phyloP scores from a whole-genome alignment of 352 stramenopile species.

The Phytophthora multivora region DNA sequence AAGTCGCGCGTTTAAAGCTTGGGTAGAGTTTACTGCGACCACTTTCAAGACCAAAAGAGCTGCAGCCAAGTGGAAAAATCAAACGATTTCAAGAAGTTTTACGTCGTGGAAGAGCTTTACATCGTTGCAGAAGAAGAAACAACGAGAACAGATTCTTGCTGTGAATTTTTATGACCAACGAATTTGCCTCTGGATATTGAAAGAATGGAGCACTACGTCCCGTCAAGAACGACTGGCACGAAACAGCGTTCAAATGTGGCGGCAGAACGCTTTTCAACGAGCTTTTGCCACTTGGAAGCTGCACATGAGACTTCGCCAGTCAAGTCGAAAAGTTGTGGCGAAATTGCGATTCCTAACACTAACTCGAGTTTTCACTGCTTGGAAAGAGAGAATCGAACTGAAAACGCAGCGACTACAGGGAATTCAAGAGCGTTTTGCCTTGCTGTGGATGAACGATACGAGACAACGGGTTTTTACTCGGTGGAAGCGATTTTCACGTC shows the following conservation, averaged over 20 bases:
- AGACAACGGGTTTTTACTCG: constrained; percentile 8
- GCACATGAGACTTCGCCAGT: constrained; percentile 6
- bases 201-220: constrained; percentile 1
- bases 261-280: constrained; percentile 8
- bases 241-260: constrained; percentile 15
- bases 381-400: constrained; percentile 29
- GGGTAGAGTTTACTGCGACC: constrained; percentile 17
- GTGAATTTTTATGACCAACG: constrained; percentile 13
- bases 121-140: constrained; percentile 4
- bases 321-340: constrained; percentile 2
- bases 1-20: constrained; percentile 38
- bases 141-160: constrained; percentile 12
- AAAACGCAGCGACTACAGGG: constrained; percentile 12
- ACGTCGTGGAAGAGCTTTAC: constrained; percentile 17
- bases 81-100: constrained; percentile 17
- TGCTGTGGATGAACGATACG: constrained; percentile 34
- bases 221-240: constrained; percentile 10
- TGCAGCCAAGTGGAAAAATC: constrained; percentile 30
- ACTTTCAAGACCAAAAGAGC: constrained; percentile 20
- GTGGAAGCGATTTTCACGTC: constrained; percentile 22
- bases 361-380: constrained; percentile 42
- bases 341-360: constrained; percentile 24
- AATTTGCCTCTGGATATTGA: not conserved
- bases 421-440: constrained; percentile 39
- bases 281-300: constrained; percentile 26